A percentile compares a stretch with the other conserved stretches of the same genome.
phyloP scores from a whole-genome alignment of 2,329 filamentous ascomycete genomes.

The Xylaria sp. region DNA sequence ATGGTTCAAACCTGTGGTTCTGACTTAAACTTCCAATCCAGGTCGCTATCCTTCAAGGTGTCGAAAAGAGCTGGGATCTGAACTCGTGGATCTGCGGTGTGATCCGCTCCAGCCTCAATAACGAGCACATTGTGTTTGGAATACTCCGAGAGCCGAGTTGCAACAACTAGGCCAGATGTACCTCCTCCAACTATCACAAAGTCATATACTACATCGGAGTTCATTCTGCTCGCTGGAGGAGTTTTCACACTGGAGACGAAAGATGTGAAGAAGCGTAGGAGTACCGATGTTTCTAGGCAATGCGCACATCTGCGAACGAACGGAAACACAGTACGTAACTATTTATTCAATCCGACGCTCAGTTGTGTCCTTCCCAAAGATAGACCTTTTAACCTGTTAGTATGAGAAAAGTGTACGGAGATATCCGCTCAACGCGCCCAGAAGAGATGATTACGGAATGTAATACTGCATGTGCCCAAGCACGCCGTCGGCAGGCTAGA shows the following conservation, averaged over 20 bases:
- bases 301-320: too few species aligned
- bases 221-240: neutral
- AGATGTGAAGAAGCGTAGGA: neutral
- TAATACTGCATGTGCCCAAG: too few species aligned
- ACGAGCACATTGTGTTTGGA: constrained; percentile 22
- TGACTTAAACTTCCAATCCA: constrained; percentile 24
- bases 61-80: constrained; percentile 19
- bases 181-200: constrained; percentile 13
- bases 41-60: constrained; percentile 8
- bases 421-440: too few species aligned
- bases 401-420: too few species aligned
- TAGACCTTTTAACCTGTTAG: too few species aligned
- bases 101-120: constrained; percentile 27
- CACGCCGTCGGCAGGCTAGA: too few species aligned
- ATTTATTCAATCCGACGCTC: too few species aligned
- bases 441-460: too few species aligned
- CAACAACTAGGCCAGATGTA: constrained; percentile 28
- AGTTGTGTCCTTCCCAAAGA: too few species aligned
- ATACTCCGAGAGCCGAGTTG: constrained; percentile 26
- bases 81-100: constrained; percentile 21
- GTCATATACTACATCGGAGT: neutral
- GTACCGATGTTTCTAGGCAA: too few species aligned
- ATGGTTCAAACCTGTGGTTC: constrained; percentile 19
- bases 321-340: too few species aligned
- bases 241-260: neutral